Evolutionary conservation across 345 rosid genomes (phyloP).

Genomic region (Gossypioides kirkii): DNA sequence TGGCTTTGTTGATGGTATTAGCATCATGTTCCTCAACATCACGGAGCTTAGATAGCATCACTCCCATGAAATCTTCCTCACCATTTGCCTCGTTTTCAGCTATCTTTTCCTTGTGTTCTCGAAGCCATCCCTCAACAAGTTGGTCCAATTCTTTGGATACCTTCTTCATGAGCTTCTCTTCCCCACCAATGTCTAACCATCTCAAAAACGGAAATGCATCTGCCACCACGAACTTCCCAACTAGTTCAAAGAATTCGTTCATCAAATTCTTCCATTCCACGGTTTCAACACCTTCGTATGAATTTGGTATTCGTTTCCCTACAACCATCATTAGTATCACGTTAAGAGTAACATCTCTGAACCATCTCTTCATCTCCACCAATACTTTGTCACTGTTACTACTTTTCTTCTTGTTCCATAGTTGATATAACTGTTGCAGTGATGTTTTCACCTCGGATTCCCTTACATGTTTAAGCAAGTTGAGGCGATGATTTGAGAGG

Average conservation of each 20-base stretch:
- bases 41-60: background rate
- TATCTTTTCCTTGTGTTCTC: conserved; percentile 21
- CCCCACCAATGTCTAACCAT: conserved; percentile 33
- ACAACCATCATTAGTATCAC: conserved; percentile 27
- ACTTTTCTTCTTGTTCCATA: background rate
- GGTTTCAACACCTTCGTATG: background rate
- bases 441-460: conserved; percentile 19
- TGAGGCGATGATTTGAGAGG: conserved; percentile 32
- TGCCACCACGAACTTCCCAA: conserved; percentile 17
- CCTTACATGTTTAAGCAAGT: conserved; percentile 16
- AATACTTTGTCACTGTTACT: background rate
- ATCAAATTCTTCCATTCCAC: conserved; percentile 1
- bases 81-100: background rate
- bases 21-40: background rate
- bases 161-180: conserved; percentile 29
- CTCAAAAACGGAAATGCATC: conserved; percentile 32
- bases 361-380: conserved; percentile 35
- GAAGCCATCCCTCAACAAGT: conserved; percentile 19
- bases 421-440: conserved; percentile 1
- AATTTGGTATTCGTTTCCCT: conserved; percentile 16
- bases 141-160: conserved; percentile 19
- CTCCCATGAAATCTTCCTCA: conserved; percentile 5
- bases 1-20: background rate
- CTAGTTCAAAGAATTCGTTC: conserved; percentile 16
- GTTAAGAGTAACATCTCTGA: conserved; percentile 22